phyloP scores from a whole-genome alignment of 331 rosid genomes.

The Cydonia oblonga region DNA sequence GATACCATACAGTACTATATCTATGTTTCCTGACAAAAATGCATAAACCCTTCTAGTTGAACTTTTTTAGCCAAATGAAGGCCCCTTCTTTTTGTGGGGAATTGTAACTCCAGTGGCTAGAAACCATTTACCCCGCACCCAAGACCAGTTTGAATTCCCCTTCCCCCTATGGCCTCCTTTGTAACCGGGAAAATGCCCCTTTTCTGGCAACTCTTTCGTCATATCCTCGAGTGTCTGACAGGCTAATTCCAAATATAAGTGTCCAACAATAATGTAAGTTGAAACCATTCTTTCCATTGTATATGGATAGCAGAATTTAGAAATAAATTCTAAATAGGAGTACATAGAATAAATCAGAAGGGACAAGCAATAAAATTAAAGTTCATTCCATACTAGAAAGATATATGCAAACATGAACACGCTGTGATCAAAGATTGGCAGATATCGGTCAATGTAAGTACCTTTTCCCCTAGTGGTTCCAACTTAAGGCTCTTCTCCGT shows the following conservation, averaged over 20 bases:
- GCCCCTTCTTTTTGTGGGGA: neutral
- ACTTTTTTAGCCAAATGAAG: neutral
- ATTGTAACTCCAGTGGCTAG: neutral
- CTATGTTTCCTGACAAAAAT: neutral
- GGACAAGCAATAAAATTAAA: neutral
- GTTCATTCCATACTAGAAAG: neutral
- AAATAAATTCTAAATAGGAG: neutral
- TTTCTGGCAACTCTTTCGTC: neutral
- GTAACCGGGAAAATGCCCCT: neutral
- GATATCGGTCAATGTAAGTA: constrained; percentile 15
- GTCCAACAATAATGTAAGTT: neutral
- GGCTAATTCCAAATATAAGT: neutral
- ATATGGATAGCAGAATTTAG: neutral
- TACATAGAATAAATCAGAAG: neutral
- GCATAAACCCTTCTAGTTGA: neutral
- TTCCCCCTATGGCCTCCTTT: neutral
- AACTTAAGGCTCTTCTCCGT: constrained; percentile 49
- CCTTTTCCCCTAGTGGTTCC: constrained; percentile 68
- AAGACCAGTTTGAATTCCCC: neutral
- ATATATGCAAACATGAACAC: neutral
- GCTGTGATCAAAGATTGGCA: neutral
- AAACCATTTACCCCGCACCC: neutral
- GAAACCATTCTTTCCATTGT: neutral
- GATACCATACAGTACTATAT: neutral
- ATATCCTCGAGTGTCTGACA: neutral